A percentile compares a stretch with the other conserved stretches of the same genome.
phyloP scores from a whole-genome alignment of 371 early-diverging fungal genomes.

The Mortierella polycephala region DNA sequence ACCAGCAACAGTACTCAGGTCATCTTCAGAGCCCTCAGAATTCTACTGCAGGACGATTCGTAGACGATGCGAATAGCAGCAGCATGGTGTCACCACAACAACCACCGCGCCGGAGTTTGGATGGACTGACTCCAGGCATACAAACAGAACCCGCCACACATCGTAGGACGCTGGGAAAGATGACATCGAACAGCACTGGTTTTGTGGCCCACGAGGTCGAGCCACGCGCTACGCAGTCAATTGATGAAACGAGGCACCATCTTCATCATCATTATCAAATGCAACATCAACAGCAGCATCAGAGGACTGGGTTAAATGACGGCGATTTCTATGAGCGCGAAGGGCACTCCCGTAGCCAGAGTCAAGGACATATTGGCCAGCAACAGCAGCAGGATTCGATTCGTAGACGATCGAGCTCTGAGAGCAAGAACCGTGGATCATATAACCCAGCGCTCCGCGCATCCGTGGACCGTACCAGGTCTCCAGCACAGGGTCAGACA shows the following conservation, averaged over 20 bases:
- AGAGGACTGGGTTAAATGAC: not conserved
- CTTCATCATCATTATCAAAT: constrained; percentile 10
- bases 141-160: constrained; percentile 4
- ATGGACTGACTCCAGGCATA: no score
- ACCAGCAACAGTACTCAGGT: not conserved
- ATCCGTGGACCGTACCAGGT: constrained; percentile 19
- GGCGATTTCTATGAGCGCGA: constrained; percentile 4
- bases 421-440: constrained; percentile 24
- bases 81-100: no score
- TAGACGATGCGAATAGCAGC: no score
- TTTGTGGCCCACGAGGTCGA: constrained; percentile 6
- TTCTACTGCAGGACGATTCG: no score
- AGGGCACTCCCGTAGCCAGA: not conserved
- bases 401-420: constrained; percentile 16
- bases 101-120: no score
- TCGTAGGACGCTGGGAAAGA: constrained; percentile 25
- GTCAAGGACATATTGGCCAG: constrained; percentile 5
- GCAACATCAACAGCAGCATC: constrained; percentile 5
- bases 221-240: constrained; percentile 29
- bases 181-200: not conserved
- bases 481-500: constrained; percentile 5
- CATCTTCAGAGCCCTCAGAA: constrained; percentile 20
- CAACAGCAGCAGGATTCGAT: constrained; percentile 25
- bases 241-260: constrained; percentile 38
- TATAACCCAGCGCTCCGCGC: constrained; percentile 12